Evolutionary conservation across 306 rosid genomes (phyloP).

Genomic region (Malus domestica): DNA sequence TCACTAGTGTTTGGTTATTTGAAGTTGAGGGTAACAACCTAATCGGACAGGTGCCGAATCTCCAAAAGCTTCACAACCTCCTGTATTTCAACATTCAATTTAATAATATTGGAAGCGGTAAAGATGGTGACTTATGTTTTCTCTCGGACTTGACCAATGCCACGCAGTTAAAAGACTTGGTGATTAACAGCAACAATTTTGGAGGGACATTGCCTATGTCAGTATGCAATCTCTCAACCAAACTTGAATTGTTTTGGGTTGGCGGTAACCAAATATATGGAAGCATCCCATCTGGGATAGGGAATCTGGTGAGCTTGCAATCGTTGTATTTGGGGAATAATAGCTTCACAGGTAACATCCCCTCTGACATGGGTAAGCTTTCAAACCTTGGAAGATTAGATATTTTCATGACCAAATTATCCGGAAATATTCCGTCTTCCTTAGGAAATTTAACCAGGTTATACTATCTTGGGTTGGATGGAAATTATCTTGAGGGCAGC

Average conservation of each 20-base stretch:
- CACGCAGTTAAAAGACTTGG: accelerated
- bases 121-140: neutral
- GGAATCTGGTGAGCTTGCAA: neutral
- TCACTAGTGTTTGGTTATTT: neutral
- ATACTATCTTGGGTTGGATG: accelerated
- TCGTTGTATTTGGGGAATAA: accelerated
- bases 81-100: too few relatives aligned
- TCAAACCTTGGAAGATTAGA: accelerated
- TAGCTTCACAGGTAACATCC: neutral
- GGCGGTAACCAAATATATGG: neutral
- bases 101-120: neutral
- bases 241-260: accelerated
- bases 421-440: neutral
- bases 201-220: conserved; percentile 6
- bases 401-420: neutral
- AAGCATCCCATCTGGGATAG: neutral
- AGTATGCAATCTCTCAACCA: neutral
- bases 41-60: too few relatives aligned
- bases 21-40: accelerated
- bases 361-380: neutral
- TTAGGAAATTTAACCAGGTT: neutral
- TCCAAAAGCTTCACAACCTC: too few relatives aligned
- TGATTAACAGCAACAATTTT: neutral
- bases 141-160: neutral
- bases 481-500: neutral